These are phyloP conservation scores for Macroventuria anomochaeta DNA, from an alignment of 2,329 filamentous ascomycete genomes.

Conservation along the genomic window DNA sequence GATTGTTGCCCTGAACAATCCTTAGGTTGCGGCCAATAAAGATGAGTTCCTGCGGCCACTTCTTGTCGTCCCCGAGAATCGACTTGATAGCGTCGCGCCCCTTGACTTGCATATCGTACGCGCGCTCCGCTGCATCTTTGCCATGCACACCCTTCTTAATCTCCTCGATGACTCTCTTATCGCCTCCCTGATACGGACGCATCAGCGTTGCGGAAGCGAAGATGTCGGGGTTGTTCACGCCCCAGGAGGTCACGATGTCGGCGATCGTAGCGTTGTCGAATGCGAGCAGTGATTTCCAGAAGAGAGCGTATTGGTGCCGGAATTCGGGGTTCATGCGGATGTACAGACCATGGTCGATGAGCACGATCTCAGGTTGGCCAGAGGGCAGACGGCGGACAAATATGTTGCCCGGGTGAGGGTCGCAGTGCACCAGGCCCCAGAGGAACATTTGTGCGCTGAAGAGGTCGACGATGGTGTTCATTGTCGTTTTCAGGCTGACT, in stretches of 20 bases:
- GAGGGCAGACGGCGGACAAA: conserved; percentile 86
- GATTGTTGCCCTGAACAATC: conserved; percentile 93
- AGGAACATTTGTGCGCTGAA: conserved; percentile 99
- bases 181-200: conserved; percentile 87
- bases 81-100: conserved; percentile 76
- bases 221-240: conserved; percentile 85
- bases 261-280: conserved; percentile 86
- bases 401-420: conserved; percentile 96
- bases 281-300: conserved; percentile 94
- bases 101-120: conserved; percentile 82
- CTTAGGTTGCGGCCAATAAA: conserved; percentile 92
- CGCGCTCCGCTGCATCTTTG: conserved; percentile 62
- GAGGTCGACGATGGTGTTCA: conserved; percentile 95
- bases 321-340: conserved; percentile 87
- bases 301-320: conserved; percentile 81
- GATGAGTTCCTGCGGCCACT: conserved; percentile 88
- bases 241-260: conserved; percentile 79
- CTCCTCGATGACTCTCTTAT: conserved; percentile 67
- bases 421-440: conserved; percentile 94
- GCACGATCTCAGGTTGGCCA: conserved; percentile 86
- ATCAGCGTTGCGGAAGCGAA: conserved; percentile 91
- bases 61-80: conserved; percentile 82
- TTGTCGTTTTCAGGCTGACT: conserved; percentile 81
- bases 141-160: conserved; percentile 62
- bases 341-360: conserved; percentile 97